These are phyloP conservation scores for Leishmania mexicana DNA, from an alignment of 208 protist species.

Conservation along the genomic window DNA sequence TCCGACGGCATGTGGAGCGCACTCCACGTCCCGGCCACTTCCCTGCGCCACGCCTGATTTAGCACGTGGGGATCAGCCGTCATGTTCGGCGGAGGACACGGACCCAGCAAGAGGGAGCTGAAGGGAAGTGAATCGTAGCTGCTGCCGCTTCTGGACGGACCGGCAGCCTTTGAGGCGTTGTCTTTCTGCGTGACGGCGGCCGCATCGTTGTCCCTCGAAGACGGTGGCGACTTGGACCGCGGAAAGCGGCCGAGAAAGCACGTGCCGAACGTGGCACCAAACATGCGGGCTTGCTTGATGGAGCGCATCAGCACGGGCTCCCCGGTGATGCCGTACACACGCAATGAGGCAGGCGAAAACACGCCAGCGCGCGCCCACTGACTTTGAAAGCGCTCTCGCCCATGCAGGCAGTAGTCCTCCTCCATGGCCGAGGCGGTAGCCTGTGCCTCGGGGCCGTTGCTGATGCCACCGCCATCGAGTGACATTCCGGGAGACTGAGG, in stretches of 20 bases:
- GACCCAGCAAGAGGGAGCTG: slow-evolving; percentile 20
- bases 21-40: slow-evolving; percentile 20
- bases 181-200: neutral
- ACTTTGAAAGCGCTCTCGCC: slow-evolving; percentile 36
- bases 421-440: slow-evolving; percentile 25
- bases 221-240: neutral
- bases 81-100: slow-evolving; percentile 6
- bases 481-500: slow-evolving; percentile 8
- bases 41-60: slow-evolving; percentile 10
- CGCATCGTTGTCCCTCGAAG: neutral
- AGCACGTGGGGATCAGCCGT: neutral
- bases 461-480: slow-evolving; percentile 20
- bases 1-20: slow-evolving; percentile 47
- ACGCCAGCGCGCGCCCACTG: slow-evolving; percentile 37
- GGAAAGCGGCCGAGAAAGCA: slow-evolving; percentile 27
- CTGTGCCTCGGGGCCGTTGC: slow-evolving; percentile 1
- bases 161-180: neutral
- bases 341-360: slow-evolving; percentile 42
- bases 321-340: slow-evolving; percentile 54
- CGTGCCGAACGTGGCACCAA: slow-evolving; percentile 45
- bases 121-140: slow-evolving; percentile 15
- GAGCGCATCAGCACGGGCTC: slow-evolving; percentile 35
- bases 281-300: slow-evolving; percentile 37
- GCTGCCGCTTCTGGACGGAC: neutral
- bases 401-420: slow-evolving; percentile 52